Percentiles rank a stretch among this genome's conserved stretches.
Conservation (phyloP, 164 flowering plant species). For the Pachysandra terminalis region DNA sequence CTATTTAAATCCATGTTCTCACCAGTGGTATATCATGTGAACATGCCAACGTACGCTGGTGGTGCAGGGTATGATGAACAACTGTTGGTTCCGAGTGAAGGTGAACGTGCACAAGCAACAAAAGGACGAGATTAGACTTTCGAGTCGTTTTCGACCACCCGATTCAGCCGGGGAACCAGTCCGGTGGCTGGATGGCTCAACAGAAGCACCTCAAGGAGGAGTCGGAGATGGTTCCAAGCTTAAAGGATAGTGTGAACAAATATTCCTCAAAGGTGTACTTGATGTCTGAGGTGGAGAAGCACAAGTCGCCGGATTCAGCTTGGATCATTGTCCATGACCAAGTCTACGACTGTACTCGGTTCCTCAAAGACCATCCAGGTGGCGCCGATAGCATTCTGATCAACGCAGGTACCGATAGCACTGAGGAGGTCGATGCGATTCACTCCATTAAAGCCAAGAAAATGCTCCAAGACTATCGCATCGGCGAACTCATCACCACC, state of each 20-base stretch:
- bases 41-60: neutral
- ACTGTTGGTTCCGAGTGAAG: constrained; percentile 93
- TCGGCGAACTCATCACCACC: constrained; percentile 67
- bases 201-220: constrained; percentile 57
- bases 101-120: constrained; percentile 66
- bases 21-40: too few relatives aligned
- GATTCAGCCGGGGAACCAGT: constrained; percentile 73
- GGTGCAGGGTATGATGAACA: constrained; percentile 97
- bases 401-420: constrained; percentile 94
- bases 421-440: constrained; percentile 95
- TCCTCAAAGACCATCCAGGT: constrained; percentile 92
- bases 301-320: constrained; percentile 67
- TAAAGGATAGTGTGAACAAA: constrained; percentile 87
- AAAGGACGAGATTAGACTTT: constrained; percentile 80
- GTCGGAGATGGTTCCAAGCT: constrained; percentile 27
- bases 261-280: constrained; percentile 45
- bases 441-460: constrained; percentile 93
- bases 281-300: constrained; percentile 69
- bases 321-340: constrained; percentile 97
- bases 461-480: constrained; percentile 62
- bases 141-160: constrained; percentile 94
- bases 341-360: constrained; percentile 83
- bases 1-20: too few relatives aligned
- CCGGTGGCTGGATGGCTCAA: constrained; percentile 96
- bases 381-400: constrained; percentile 92